Evolutionary conservation across 2,329 filamentous ascomycete genomes (phyloP).

Genomic region (Neobulgaria alba): DNA sequence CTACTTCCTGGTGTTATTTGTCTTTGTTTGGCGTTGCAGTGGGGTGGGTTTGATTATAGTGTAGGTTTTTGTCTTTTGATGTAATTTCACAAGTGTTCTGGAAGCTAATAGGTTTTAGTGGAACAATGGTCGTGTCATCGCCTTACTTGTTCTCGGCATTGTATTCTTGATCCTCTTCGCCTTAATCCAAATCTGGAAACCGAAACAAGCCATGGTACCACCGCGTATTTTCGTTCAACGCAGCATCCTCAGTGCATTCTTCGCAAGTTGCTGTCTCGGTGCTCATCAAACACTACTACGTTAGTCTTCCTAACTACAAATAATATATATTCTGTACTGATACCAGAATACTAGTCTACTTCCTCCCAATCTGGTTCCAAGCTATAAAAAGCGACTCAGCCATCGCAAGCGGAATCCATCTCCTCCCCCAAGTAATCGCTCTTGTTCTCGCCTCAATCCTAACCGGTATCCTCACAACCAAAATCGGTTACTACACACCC

Average conservation of each 20-base stretch:
- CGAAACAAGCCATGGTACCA: slow-evolving; percentile 27
- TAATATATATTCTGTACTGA: background rate
- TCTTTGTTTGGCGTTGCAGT: slow-evolving; percentile 26
- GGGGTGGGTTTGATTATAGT: slow-evolving; percentile 34
- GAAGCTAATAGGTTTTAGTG: slow-evolving; percentile 10
- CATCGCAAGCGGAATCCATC: slow-evolving; percentile 34
- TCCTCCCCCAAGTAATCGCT: slow-evolving; percentile 28
- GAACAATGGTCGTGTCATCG: slow-evolving; percentile 24
- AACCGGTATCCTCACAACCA: slow-evolving; percentile 15
- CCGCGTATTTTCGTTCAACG: slow-evolving; percentile 30
- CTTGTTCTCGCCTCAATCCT: slow-evolving; percentile 21
- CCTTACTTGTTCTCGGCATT: slow-evolving; percentile 25
- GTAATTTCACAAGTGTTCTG: background rate
- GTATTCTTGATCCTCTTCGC: slow-evolving; percentile 24
- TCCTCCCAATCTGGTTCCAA: slow-evolving; percentile 41
- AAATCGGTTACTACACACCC: slow-evolving; percentile 19
- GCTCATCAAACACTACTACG: slow-evolving; percentile 4
- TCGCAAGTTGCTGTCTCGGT: slow-evolving; percentile 6
- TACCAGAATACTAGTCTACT: slow-evolving; percentile 27
- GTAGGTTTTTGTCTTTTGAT: slow-evolving; percentile 1
- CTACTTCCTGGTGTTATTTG: slow-evolving; percentile 32
- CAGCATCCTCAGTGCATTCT: slow-evolving; percentile 20
- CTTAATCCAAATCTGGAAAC: slow-evolving; percentile 23
- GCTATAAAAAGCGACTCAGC: slow-evolving; percentile 34
- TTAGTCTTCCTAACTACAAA: slow-evolving; percentile 1